Evolutionary conservation across 345 rosid genomes (phyloP).

Genomic region (Aethionema arabicum): DNA sequence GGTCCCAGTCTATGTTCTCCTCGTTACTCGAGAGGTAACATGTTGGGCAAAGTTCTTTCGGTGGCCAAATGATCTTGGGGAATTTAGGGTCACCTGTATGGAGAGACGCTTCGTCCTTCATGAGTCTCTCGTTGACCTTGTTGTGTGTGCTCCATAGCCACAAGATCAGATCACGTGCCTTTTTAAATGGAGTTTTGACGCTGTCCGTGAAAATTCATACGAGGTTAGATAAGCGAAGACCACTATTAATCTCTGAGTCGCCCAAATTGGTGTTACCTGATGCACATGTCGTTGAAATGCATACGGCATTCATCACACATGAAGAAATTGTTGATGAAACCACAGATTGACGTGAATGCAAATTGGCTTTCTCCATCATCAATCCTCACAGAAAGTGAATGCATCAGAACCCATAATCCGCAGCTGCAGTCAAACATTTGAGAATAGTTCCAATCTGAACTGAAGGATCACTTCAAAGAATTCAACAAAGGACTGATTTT

Average conservation of each 20-base stretch:
- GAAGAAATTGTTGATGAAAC: constrained; percentile 85
- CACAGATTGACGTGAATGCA: constrained; percentile 71
- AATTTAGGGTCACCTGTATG: constrained; percentile 78
- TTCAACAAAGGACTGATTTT: not conserved
- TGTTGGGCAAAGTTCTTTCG: constrained; percentile 75
- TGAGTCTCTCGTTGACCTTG: constrained; percentile 74
- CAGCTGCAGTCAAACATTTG: constrained; percentile 60
- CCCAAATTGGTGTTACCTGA: constrained; percentile 49
- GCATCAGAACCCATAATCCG: constrained; percentile 94
- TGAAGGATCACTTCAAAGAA: not conserved
- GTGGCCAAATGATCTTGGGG: constrained; percentile 96
- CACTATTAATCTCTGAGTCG: not conserved
- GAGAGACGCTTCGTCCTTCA: constrained; percentile 78
- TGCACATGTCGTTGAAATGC: constrained; percentile 84
- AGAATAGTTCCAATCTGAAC: constrained; percentile 1
- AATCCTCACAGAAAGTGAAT: constrained; percentile 87
- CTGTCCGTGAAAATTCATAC: constrained; percentile 44
- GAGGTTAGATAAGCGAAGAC: constrained; percentile 9
- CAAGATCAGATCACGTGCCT: constrained; percentile 70
- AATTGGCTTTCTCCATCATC: constrained; percentile 87
- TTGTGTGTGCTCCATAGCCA: constrained; percentile 97
- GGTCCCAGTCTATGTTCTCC: constrained; percentile 56
- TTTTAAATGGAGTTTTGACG: constrained; percentile 61
- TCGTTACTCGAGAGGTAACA: constrained; percentile 50
- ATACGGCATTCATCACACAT: constrained; percentile 92